Conservation (phyloP, 495 filamentous ascomycete species). For the Xylaria sp. region DNA sequence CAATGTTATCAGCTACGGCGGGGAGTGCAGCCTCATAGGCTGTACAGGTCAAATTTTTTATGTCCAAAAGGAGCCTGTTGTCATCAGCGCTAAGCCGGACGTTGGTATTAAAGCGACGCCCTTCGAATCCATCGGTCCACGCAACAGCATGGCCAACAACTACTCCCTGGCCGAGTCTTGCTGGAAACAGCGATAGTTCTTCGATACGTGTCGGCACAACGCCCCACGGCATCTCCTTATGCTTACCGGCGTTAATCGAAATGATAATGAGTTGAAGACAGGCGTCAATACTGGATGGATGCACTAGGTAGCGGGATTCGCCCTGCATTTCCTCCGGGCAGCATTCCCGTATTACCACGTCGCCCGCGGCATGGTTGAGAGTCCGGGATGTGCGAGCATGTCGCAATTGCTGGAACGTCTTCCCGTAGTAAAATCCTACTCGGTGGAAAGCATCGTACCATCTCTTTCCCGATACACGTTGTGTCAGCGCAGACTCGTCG, state of each 20-base stretch:
- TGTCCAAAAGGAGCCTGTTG: conserved; percentile 28
- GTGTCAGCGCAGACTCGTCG: conserved; percentile 30
- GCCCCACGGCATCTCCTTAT: conserved; percentile 34
- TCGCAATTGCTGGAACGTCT: conserved; percentile 30
- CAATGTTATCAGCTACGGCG: conserved; percentile 30
- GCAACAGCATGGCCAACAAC: conserved; percentile 29
- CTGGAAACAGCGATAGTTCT: conserved; percentile 25
- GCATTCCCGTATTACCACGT: conserved; percentile 26
- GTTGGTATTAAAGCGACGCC: conserved; percentile 34
- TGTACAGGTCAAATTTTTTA: conserved; percentile 33
- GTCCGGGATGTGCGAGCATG: conserved; percentile 28
- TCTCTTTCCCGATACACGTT: conserved; percentile 29
- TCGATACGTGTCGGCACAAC: conserved; percentile 31
- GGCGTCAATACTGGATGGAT: conserved; percentile 51
- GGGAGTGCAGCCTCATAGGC: conserved; percentile 37
- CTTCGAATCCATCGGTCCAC: conserved; percentile 33
- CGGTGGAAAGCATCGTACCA: conserved; percentile 33
- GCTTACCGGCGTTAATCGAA: conserved; percentile 32
- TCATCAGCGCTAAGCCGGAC: conserved; percentile 24
- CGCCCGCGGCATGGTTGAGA: conserved; percentile 27
- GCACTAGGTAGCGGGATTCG: conserved; percentile 46
- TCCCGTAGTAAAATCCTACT: conserved; percentile 36
- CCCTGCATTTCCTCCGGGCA: conserved; percentile 24
- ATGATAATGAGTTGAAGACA: conserved; percentile 38
- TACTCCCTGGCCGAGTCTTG: neutral